These are phyloP conservation scores for Candida berthetii DNA, from an alignment of 805 yeast species.

Conservation along the genomic window DNA sequence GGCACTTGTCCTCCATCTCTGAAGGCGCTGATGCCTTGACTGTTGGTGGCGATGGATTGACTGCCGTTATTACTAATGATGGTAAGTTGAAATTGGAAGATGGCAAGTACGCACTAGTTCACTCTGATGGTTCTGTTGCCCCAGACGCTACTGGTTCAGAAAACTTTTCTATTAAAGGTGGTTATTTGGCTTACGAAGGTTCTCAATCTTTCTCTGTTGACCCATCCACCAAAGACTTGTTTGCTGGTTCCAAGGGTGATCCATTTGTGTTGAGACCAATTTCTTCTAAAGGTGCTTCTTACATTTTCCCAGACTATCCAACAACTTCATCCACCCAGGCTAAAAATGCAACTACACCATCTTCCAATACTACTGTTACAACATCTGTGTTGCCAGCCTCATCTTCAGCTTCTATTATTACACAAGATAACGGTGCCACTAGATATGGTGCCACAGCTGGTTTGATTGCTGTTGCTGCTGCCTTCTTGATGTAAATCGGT, in stretches of 20 bases:
- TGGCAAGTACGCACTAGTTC: constrained; percentile 22
- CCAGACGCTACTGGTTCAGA: constrained; percentile 24
- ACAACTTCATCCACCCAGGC: constrained; percentile 6
- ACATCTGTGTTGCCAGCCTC: constrained; percentile 5
- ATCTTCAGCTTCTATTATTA: constrained; percentile 15
- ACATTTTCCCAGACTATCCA: constrained; percentile 1
- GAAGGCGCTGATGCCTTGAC: constrained; percentile 10
- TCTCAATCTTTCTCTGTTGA: constrained; percentile 32
- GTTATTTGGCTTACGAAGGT: constrained; percentile 29
- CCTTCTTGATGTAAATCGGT: constrained; percentile 20
- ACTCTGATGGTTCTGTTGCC: constrained; percentile 17
- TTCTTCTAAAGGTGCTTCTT: constrained; percentile 5
- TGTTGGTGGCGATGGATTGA: constrained; percentile 11
- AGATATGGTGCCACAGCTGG: constrained; percentile 15
- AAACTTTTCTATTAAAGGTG: constrained; percentile 33
- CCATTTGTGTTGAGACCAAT: constrained; percentile 14
- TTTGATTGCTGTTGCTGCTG: constrained; percentile 23
- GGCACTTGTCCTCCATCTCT: constrained; percentile 24
- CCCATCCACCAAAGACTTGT: constrained; percentile 11
- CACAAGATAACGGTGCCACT: background rate
- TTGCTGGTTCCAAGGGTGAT: constrained; percentile 7
- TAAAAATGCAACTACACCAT: constrained; percentile 20
- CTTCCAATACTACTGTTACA: background rate
- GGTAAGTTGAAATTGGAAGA: constrained; percentile 24
- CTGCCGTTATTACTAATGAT: constrained; percentile 22